A percentile compares a stretch with the other conserved stretches of the same genome.
phyloP scores from a whole-genome alignment of 2,329 filamentous ascomycete species.

The Epichloe scottii region DNA sequence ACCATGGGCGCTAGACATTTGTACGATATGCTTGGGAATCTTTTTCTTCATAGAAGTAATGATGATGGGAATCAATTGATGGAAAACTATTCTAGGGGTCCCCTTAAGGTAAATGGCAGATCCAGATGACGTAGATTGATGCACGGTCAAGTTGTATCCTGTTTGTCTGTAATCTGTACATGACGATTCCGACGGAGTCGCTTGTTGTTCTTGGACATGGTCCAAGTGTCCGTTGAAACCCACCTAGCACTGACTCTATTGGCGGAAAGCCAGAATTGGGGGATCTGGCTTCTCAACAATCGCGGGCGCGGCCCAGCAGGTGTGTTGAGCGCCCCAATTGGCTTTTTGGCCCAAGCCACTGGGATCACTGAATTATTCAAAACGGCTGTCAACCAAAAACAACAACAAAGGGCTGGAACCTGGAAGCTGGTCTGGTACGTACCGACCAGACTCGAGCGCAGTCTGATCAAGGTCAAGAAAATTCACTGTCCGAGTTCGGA shows the following conservation, averaged over 20 bases:
- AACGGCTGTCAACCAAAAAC: too few relatives aligned
- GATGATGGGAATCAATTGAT: conserved; percentile 4
- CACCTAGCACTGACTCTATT: too few relatives aligned
- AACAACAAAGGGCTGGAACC: too few relatives aligned
- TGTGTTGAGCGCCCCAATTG: conserved; percentile 2
- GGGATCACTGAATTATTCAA: too few relatives aligned
- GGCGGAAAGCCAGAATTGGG: too few relatives aligned
- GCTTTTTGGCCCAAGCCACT: neutral
- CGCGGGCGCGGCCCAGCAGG: neutral
- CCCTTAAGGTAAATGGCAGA: too few relatives aligned
- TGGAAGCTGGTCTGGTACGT: too few relatives aligned
- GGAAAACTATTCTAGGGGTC: neutral
- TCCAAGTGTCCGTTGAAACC: too few relatives aligned
- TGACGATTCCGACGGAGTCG: neutral
- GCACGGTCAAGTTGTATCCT: too few relatives aligned
- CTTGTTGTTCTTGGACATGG: too few relatives aligned
- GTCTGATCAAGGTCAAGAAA: neutral
- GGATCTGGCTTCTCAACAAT: neutral
- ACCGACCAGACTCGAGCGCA: neutral
- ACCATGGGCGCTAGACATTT: conserved; percentile 12
- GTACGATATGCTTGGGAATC: conserved; percentile 13
- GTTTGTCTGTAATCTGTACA: neutral
- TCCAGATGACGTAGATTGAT: neutral
- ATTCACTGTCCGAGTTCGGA: neutral
- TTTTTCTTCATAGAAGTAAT: conserved; percentile 8